A percentile compares a stretch with the other conserved stretches of the same genome.
These are phyloP conservation scores for Cryptosporidium sp. DNA, from an alignment of 169 alveolate species.

Conservation along the genomic window DNA sequence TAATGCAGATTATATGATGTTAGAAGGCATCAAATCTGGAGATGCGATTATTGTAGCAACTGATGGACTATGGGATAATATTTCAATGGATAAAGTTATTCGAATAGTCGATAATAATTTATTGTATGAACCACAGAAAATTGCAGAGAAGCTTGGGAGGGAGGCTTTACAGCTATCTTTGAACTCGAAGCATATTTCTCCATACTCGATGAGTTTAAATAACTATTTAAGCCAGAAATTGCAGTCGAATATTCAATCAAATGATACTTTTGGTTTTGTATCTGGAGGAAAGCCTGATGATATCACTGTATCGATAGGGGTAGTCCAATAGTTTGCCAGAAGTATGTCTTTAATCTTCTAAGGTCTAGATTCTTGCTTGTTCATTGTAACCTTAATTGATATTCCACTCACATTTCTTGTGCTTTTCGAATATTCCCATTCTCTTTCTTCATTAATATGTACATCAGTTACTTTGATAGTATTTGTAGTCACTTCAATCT, in stretches of 20 bases:
- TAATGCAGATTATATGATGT: constrained; percentile 16
- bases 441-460: constrained; percentile 47
- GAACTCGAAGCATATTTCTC: constrained; percentile 11
- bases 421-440: constrained; percentile 30
- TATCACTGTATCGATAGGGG: constrained; percentile 44
- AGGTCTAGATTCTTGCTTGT: neutral
- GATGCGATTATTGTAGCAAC: constrained; percentile 55
- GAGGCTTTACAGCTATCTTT: constrained; percentile 32
- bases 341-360: neutral
- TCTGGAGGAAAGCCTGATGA: constrained; percentile 68
- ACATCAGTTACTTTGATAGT: constrained; percentile 54
- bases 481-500: constrained; percentile 31
- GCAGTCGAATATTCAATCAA: neutral
- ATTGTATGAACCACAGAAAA: constrained; percentile 27
- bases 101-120: constrained; percentile 4
- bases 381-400: constrained; percentile 27
- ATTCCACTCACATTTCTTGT: constrained; percentile 53
- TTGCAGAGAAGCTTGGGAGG: constrained; percentile 57
- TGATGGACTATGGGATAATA: constrained; percentile 71
- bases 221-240: constrained; percentile 3
- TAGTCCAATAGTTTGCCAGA: constrained; percentile 5
- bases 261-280: neutral
- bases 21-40: constrained; percentile 18
- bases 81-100: constrained; percentile 26
- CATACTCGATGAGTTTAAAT: constrained; percentile 16